Base-by-base conservation (phyloP, 2,329 filamentous ascomycete species). In the Blastomyces gilchristii region DNA sequence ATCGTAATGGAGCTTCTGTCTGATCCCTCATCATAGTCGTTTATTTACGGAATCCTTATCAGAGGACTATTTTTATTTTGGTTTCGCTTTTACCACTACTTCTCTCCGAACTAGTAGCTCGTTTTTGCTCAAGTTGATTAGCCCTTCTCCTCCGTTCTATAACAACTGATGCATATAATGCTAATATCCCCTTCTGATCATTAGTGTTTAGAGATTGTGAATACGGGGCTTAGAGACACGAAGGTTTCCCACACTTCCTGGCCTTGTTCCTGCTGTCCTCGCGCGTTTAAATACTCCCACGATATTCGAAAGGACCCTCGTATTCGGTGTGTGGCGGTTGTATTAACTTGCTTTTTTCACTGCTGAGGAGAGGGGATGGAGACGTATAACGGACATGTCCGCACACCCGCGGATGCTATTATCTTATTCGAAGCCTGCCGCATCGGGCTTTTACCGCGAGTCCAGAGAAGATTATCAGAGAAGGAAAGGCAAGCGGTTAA, bases 361-460 rank as follows among this genome's bases (percentile, higher is more conserved):
- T 25, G 22, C 53, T 52, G 22, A 52, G 50, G 41, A 31, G 22
- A 57, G 60, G 52, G 52, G 43, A 97, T 97, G 93, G 94, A 99
- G 80, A 99, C 94, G 57, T 99, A 97, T 74, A 85, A 93, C 79
- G 94, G 94, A 66, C 89, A 90, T 75, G 92, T 99, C 72, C 90
- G 92, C 78, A 95, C 92, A n/a, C 93, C 94, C 49, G 88, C 87
- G 71, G 94, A 99, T 78, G 94, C 94, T 69, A 97, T 99, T 79
- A 92, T 97, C 73, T 83, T 99, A n/a, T 97, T 99, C 73, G 94
- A 97, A 78, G 94, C 94, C 65, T 99, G 93, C 76, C 85, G 93
- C 67, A 82, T 96, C 56, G 94, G 94, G 62, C 81, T 96, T 58
- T 80, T 97, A 58, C 94, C 94, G 39, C 86, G 94, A 68, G 94